Conservation (phyloP, 23 red algal species). For the Chondrus crispus region DNA sequence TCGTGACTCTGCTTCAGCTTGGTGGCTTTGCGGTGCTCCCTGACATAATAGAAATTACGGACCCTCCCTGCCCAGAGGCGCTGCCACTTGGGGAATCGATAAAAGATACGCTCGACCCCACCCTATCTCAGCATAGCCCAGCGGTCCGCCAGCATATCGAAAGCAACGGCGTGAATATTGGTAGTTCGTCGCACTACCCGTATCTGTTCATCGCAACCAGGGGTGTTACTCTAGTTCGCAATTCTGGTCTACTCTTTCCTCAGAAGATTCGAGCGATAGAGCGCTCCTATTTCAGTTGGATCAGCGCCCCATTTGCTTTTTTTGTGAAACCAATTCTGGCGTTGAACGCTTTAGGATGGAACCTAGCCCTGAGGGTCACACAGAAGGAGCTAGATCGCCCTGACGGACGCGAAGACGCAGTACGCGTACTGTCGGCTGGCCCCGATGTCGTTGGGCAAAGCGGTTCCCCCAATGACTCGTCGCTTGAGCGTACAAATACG, state of each 20-base stretch:
- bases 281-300: constrained; percentile 41
- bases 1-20: background rate
- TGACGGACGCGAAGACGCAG: background rate
- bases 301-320: constrained; percentile 8
- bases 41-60: background rate
- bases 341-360: too few species aligned
- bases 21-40: constrained; percentile 18
- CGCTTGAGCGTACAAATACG: background rate
- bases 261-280: constrained; percentile 53
- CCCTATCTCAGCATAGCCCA: background rate
- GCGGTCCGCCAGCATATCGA: background rate
- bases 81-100: constrained; percentile 35
- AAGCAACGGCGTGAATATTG: background rate
- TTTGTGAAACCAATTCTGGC: background rate
- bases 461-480: background rate
- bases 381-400: background rate
- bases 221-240: constrained; percentile 15
- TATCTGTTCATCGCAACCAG: constrained; percentile 50
- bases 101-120: background rate
- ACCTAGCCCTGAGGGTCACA: too few species aligned
- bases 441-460: background rate
- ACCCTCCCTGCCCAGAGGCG: background rate
- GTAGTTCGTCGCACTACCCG: constrained; percentile 24
- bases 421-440: background rate
- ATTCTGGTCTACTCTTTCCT: constrained; percentile 11